Evolutionary conservation across 2,329 filamentous ascomycete species (phyloP), one percentile per base, ranked within the genome.

Genomic region (Malbranchea zuffiana): DNA sequence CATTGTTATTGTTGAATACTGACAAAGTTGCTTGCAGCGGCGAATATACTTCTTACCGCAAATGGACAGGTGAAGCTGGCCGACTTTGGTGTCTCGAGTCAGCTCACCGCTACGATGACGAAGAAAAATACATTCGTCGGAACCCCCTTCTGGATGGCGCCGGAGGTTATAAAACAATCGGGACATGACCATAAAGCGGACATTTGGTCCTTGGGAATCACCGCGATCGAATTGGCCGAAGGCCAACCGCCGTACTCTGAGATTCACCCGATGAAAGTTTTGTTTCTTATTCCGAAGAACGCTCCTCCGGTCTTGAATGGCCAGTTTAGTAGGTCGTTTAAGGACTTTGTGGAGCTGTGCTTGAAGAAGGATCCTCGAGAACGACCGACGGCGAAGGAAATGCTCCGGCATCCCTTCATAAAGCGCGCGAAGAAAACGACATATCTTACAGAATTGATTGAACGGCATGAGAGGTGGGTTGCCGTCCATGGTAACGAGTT

Each of bases 111-210:
- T 5, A 98, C 88, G 33, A 96, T 96, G 87, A 95, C 88, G 44
- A 96, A 96, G 71, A 96, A 96, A 67, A 96, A 96, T 57, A 96
- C 88, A 0, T 98, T 96, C 59, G 88, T 98, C 20, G 90, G 90
- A 21, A 96, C 88, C 0, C 88, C 90, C 1, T 98, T 96, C 58
- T 98, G 90, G 90, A 98, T 98, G 88, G 88, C 90, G 2, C 88
- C 88, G 7, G 88, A 98, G 63, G 88, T 96, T 38, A 98, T 98
- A 60, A 94, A 94, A 64, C 88, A 98, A 60, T 93, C 86, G 40
- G 88, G 88, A 32, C 95, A 96, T 65, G 88, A 95, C 59, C 85
- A 93, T 65, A 95, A 95, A 64, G 88, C 88, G 29, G 88, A 96
- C 55, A 94, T 96, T 41, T 96, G 88, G 88, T 95, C 88, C 1